These are phyloP conservation scores for Auricularia cornea DNA, from an alignment of 768 basidiomycete genomes.

Conservation along the genomic window DNA sequence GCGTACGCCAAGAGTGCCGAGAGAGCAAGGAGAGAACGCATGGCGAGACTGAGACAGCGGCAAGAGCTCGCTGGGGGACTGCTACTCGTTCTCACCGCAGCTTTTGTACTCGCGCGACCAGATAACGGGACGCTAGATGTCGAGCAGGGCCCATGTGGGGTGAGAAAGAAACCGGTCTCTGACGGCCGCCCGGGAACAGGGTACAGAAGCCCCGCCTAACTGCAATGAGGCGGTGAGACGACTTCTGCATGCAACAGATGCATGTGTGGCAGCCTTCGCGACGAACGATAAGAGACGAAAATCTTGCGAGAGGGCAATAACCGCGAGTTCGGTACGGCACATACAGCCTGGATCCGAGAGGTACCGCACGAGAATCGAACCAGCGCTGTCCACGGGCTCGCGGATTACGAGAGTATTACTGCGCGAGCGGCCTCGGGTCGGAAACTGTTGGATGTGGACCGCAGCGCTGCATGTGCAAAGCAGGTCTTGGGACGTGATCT, in stretches of 20 bases:
- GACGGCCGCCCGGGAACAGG: neutral
- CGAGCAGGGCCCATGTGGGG: neutral
- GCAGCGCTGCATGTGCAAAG: no score
- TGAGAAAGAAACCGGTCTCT: neutral
- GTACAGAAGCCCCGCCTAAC: neutral
- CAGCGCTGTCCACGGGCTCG: no score
- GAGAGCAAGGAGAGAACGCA: conserved; percentile 5
- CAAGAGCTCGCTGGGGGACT: neutral
- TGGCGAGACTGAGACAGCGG: neutral
- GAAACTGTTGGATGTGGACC: no score
- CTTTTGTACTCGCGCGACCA: neutral
- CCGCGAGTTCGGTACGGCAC: no score
- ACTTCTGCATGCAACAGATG: neutral
- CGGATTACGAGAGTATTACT: no score
- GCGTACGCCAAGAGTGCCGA: neutral
- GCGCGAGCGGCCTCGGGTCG: no score
- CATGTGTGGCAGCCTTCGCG: neutral
- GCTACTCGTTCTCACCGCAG: neutral
- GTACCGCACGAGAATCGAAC: no score
- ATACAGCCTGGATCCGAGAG: no score
- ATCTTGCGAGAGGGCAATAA: neutral
- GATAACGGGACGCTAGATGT: neutral
- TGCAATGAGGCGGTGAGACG: neutral
- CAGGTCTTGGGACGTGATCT: no score
- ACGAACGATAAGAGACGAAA: neutral